Conservation (phyloP, 768 basidiomycete species). For the Multifurca ochricompacta region DNA sequence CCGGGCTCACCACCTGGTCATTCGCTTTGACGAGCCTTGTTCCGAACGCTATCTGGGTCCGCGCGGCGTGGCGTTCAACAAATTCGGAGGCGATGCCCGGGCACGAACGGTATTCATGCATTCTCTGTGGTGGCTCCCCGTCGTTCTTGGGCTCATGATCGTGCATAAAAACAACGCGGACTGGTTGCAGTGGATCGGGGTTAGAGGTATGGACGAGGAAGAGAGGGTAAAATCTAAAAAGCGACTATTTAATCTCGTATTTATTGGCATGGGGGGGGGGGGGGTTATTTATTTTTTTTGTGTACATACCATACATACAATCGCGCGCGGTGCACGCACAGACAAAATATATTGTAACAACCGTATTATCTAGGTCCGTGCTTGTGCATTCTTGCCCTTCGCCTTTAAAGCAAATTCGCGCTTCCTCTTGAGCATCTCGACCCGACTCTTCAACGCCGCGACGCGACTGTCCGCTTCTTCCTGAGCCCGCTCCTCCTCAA, state of each 20-base stretch:
- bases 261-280: not conserved
- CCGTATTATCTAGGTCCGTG: not conserved
- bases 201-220: slow-evolving; percentile 20
- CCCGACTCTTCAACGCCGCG: slow-evolving; percentile 48
- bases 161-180: slow-evolving; percentile 82
- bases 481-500: slow-evolving; percentile 81
- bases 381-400: slow-evolving; percentile 17
- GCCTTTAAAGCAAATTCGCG: slow-evolving; percentile 27
- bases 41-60: slow-evolving; percentile 65
- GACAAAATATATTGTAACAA: not conserved
- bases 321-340: not conserved
- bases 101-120: slow-evolving; percentile 74
- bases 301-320: not conserved
- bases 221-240: not conserved
- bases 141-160: slow-evolving; percentile 89
- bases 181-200: slow-evolving; percentile 59
- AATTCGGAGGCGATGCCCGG: slow-evolving; percentile 59
- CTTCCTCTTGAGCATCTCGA: slow-evolving; percentile 50
- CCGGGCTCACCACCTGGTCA: slow-evolving; percentile 87
- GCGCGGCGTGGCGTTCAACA: slow-evolving; percentile 75
- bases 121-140: slow-evolving; percentile 86
- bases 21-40: slow-evolving; percentile 72
- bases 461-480: slow-evolving; percentile 83
- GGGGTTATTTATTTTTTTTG: not conserved
- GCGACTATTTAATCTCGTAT: not conserved